Base-by-base conservation (phyloP, 805 yeast species). In the Schizosaccharomyces lindneri region DNA sequence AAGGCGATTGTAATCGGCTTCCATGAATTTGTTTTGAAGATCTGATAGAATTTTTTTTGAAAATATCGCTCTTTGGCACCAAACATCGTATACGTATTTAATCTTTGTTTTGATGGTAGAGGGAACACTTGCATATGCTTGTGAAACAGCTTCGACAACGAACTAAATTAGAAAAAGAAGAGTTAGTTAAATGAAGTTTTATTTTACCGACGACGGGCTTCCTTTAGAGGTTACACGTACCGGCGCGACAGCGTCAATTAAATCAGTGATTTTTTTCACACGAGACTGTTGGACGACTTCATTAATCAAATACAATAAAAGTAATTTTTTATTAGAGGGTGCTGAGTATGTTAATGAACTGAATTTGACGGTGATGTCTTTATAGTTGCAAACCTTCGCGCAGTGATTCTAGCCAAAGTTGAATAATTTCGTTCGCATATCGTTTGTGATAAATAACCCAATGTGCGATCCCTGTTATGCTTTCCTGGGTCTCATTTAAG, bases 251-350 rank as follows among this genome's bases (percentile, higher is more conserved):
- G 80, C 82, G 7, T 70, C 72, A 2, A 83, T 70, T 65, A 83
- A 82, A 59, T 80, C 85, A 3, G 73, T 72, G 66, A 78, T 80
- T 63, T 78, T 75, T 66, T 81, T 80, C 43, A 83, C 81, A 63
- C 82, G 76, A 2, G 88, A 80, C 68, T 84, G 84, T 70, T 87
- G 95, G 1, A 86, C 83, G 27, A 87, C 82, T 65, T 87, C 95
- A 69, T 87, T 87, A 61, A 84, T 83, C 15, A 87, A 73, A 67
- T 87, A 87, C 29, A 87, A 74, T 62, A 84, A 71, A 1, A 83
- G 76, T 61, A 83, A 74, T 63, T 76, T 78, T 66, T 78, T 75
- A 60, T 71, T 70, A n/a, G 67, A 65, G 19, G 74, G 72, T 4
- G 72, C 70, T 68, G 55, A 5, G 43, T 19, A 32, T 39, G 61